Conservation (phyloP, 768 basidiomycete genomes). For the Russula sp. region DNA sequence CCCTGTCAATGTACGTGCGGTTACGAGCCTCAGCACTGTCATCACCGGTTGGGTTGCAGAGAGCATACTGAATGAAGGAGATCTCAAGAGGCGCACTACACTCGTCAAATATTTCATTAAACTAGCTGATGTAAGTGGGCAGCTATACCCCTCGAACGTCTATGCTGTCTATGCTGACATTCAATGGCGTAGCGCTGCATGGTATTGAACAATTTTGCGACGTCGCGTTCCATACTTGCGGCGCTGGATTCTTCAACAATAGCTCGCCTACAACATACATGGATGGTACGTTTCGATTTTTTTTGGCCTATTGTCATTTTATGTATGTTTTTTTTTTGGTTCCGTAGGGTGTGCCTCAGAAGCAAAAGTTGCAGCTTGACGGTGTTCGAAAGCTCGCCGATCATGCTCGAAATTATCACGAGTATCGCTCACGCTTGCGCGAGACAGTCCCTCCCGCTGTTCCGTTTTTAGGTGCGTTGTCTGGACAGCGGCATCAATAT, state of each 20-base stretch:
- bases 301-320: background rate
- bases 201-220: slow-evolving; percentile 83
- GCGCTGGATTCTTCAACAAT: slow-evolving; percentile 96
- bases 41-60: slow-evolving; percentile 97
- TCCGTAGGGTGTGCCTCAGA: slow-evolving; percentile 73
- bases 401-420: slow-evolving; percentile 84
- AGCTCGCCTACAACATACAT: slow-evolving; percentile 86
- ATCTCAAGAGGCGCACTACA: slow-evolving; percentile 75
- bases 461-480: slow-evolving; percentile 80
- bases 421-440: slow-evolving; percentile 85
- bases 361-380: slow-evolving; percentile 78
- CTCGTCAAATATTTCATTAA: slow-evolving; percentile 93
- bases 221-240: slow-evolving; percentile 86
- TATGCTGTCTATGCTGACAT: slow-evolving; percentile 10
- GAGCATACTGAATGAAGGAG: slow-evolving; percentile 85
- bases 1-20: slow-evolving; percentile 72
- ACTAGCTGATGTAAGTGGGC: slow-evolving; percentile 76
- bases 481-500: background rate
- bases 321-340: background rate
- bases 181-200: slow-evolving; percentile 69
- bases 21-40: slow-evolving; percentile 84
- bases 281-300: slow-evolving; percentile 63
- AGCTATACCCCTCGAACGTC: slow-evolving; percentile 3
- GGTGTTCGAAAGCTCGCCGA: slow-evolving; percentile 82
- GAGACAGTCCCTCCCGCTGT: slow-evolving; percentile 90